Percentiles rank a stretch among this genome's conserved stretches.
These are phyloP conservation scores for Cornus kousa DNA, from an alignment of 148 eudicot genomes.

Conservation along the genomic window DNA sequence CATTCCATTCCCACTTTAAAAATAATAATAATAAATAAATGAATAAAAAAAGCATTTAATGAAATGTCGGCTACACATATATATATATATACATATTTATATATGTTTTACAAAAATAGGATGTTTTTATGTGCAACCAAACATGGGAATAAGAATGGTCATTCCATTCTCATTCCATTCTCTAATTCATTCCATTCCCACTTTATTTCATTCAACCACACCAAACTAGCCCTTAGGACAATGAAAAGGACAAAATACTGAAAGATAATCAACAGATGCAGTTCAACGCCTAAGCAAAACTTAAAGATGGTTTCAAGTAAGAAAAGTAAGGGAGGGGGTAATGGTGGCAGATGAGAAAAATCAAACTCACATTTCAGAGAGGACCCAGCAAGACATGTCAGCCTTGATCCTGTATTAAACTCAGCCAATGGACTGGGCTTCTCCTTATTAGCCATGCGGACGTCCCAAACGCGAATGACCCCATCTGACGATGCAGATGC, in stretches of 20 bases:
- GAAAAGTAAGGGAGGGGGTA: neutral
- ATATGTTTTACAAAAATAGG: no score
- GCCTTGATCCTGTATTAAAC: constrained; percentile 74
- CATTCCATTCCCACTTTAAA: no score
- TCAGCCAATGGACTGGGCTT: constrained; percentile 65
- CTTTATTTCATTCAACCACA: no score
- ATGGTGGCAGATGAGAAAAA: neutral
- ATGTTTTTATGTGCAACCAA: no score
- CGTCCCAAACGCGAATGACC: constrained; percentile 86
- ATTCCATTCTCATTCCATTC: no score
- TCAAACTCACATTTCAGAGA: constrained; percentile 63
- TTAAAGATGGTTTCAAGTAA: neutral
- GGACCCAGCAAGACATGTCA: constrained; percentile 96
- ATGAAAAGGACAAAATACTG: neutral
- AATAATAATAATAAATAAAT: no score
- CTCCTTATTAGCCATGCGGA: constrained; percentile 51
- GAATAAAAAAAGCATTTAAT: no score
- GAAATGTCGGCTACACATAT: no score
- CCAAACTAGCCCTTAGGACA: no score
- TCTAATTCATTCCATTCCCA: no score
- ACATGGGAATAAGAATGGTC: no score
- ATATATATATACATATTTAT: no score
- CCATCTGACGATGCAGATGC: constrained; percentile 98
- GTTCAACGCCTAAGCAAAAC: neutral
- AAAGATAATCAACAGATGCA: neutral